phyloP scores from a whole-genome alignment of 495 filamentous ascomycete genomes.

The Polyplosphaeria fusca region DNA sequence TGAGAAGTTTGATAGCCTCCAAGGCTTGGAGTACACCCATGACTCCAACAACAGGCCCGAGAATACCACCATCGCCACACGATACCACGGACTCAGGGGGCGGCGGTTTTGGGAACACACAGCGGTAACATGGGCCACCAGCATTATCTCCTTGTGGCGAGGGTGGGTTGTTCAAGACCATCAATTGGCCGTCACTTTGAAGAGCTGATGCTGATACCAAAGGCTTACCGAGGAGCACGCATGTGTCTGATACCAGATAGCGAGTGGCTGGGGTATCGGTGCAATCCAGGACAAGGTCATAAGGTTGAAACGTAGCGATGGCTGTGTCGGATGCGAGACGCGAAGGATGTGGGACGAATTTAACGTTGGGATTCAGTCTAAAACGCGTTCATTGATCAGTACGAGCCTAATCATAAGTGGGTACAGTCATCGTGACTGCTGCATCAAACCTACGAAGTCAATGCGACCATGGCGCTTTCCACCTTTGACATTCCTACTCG shows the following conservation, averaged over 20 bases:
- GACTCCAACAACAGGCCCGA: constrained; percentile 87
- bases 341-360: constrained; percentile 56
- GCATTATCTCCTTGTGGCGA: constrained; percentile 47
- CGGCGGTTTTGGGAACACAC: constrained; percentile 84
- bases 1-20: constrained; percentile 81
- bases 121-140: constrained; percentile 85
- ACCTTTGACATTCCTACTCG: constrained; percentile 79
- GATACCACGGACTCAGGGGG: constrained; percentile 71
- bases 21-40: constrained; percentile 93
- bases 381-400: no score
- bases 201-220: constrained; percentile 86
- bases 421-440: background rate
- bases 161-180: constrained; percentile 71
- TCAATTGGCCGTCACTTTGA: constrained; percentile 82
- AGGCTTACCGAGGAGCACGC: constrained; percentile 72
- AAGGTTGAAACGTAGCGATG: constrained; percentile 57
- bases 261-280: constrained; percentile 88
- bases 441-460: constrained; percentile 55
- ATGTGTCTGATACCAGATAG: constrained; percentile 88
- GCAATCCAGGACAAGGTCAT: constrained; percentile 89
- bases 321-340: constrained; percentile 66
- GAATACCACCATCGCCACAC: constrained; percentile 87
- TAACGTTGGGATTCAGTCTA: constrained; percentile 66
- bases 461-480: constrained; percentile 66
- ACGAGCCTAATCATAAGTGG: no score